A percentile compares a stretch with the other conserved stretches of the same genome.
These are phyloP conservation scores for Amanita rubescens DNA, from an alignment of 768 basidiomycete species.

Conservation along the genomic window DNA sequence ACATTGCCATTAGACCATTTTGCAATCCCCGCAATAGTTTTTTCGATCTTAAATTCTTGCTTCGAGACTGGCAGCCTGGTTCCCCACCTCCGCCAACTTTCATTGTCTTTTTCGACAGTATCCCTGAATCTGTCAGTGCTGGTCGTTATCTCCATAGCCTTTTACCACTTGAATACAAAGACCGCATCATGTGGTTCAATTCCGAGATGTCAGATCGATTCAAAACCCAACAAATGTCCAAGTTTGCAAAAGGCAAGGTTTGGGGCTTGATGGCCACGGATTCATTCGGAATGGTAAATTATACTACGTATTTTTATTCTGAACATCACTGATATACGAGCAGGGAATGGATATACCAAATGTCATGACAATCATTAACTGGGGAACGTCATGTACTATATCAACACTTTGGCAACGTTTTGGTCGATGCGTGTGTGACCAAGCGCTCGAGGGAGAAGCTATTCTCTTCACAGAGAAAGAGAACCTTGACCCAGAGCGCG, in stretches of 20 bases:
- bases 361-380: constrained; percentile 26
- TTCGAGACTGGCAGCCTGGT: constrained; percentile 6
- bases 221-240: constrained; percentile 11
- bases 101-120: constrained; percentile 22
- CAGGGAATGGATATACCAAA: constrained; percentile 26
- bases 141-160: constrained; percentile 9
- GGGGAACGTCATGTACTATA: constrained; percentile 14
- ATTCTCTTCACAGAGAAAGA: constrained; percentile 16
- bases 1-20: constrained; percentile 9
- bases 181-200: constrained; percentile 23
- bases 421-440: constrained; percentile 17
- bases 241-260: constrained; percentile 11
- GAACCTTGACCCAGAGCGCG: constrained; percentile 6
- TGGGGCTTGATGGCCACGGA: constrained; percentile 19
- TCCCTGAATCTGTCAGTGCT: constrained; percentile 13
- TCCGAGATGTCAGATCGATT: constrained; percentile 21
- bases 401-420: constrained; percentile 23
- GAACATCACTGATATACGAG: background rate
- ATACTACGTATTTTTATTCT: background rate
- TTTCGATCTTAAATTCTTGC: constrained; percentile 11
- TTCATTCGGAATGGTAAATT: constrained; percentile 22
- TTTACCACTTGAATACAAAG: constrained; percentile 6
- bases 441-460: constrained; percentile 8
- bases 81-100: constrained; percentile 11
- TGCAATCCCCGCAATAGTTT: constrained; percentile 7